Percentiles rank a stretch among this genome's conserved stretches.
These are phyloP conservation scores for Kodamaea jinghongensis DNA, from an alignment of 805 yeast species.

Conservation along the genomic window DNA sequence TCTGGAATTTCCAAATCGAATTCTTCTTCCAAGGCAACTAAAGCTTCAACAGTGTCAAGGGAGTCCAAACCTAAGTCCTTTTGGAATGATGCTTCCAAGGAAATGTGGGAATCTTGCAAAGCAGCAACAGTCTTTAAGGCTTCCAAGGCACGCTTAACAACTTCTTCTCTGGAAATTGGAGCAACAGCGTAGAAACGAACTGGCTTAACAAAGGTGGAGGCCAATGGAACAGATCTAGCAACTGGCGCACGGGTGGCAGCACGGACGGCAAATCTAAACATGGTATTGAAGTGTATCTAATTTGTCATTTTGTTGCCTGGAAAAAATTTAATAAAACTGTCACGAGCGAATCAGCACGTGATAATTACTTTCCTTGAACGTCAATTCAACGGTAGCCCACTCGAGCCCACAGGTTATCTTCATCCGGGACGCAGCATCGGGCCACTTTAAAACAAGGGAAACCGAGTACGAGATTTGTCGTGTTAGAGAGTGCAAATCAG, in stretches of 20 bases:
- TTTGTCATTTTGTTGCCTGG: constrained; percentile 1
- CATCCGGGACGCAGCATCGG: too few species aligned
- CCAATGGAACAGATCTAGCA: constrained; percentile 26
- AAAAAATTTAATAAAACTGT: constrained; percentile 6
- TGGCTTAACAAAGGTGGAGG: constrained; percentile 27
- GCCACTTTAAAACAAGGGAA: too few species aligned
- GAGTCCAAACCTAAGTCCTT: constrained; percentile 88
- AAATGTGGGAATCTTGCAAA: constrained; percentile 42
- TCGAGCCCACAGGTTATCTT: too few species aligned
- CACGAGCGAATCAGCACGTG: constrained; percentile 2
- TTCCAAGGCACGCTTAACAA: constrained; percentile 75
- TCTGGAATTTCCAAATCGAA: constrained; percentile 83
- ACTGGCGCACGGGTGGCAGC: constrained; percentile 32
- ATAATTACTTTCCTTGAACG: background rate
- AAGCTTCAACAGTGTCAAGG: constrained; percentile 90
- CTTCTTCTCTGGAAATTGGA: constrained; percentile 71
- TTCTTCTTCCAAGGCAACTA: constrained; percentile 93
- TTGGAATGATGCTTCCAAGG: constrained; percentile 52
- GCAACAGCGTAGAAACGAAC: constrained; percentile 59
- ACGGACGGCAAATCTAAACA: constrained; percentile 56
- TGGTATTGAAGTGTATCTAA: constrained; percentile 14
- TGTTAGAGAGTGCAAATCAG: too few species aligned
- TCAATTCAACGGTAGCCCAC: too few species aligned
- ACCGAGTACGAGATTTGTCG: too few species aligned
- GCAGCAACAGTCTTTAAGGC: constrained; percentile 62